These are phyloP conservation scores for Talaromyces atroroseus DNA, from an alignment of 2,329 filamentous ascomycete genomes.

Conservation along the genomic window DNA sequence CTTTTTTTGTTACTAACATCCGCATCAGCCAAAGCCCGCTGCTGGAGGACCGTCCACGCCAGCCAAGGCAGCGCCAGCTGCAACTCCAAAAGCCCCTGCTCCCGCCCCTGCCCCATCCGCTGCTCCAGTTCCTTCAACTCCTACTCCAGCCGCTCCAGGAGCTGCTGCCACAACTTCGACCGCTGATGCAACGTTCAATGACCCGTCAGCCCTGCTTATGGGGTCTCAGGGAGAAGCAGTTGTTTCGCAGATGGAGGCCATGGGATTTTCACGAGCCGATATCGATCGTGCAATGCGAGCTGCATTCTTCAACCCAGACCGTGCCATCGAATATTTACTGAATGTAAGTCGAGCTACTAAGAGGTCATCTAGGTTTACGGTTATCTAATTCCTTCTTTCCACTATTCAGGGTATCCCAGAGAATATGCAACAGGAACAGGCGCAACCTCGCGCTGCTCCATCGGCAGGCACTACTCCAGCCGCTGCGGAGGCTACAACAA, in stretches of 20 bases:
- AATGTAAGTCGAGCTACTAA: constrained; percentile 57
- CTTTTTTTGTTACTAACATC: constrained; percentile 18
- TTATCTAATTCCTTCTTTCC: not conserved
- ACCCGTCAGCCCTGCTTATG: constrained; percentile 78
- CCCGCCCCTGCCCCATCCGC: constrained; percentile 49
- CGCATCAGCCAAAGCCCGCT: constrained; percentile 59
- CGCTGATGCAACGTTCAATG: constrained; percentile 50
- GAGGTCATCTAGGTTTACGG: not conserved
- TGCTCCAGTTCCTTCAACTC: constrained; percentile 43
- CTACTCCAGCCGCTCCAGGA: constrained; percentile 34
- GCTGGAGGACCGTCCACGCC: constrained; percentile 36
- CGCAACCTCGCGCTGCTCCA: constrained; percentile 40
- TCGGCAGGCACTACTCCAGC: constrained; percentile 25
- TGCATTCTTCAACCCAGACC: constrained; percentile 93
- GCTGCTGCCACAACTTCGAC: constrained; percentile 32
- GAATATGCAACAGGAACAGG: constrained; percentile 67
- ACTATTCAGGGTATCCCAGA: constrained; percentile 81
- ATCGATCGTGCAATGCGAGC: constrained; percentile 94
- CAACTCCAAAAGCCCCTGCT: constrained; percentile 41
- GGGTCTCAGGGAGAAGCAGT: constrained; percentile 76
- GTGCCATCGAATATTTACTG: constrained; percentile 92
- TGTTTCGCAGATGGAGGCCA: constrained; percentile 89
- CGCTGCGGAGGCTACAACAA: constrained; percentile 31
- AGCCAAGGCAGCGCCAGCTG: constrained; percentile 30
- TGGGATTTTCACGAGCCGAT: constrained; percentile 86